These are phyloP conservation scores for Clavispora santaluciae DNA, from an alignment of 805 yeast genomes.

Conservation along the genomic window DNA sequence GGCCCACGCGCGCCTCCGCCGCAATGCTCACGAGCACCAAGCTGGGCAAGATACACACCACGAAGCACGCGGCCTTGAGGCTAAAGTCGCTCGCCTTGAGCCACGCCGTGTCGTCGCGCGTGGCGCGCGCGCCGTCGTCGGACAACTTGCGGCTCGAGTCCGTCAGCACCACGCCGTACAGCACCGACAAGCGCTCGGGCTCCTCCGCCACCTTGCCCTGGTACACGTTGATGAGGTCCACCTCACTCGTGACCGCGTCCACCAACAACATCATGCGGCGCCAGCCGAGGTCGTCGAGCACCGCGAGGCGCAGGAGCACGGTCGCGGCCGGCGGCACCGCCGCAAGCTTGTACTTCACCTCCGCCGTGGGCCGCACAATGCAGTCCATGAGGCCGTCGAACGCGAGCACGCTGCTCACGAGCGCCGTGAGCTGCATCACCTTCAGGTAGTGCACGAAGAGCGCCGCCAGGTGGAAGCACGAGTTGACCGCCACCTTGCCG, in stretches of 20 bases:
- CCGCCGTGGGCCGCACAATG: not conserved
- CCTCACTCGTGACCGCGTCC: constrained; percentile 14
- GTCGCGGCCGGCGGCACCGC: too few species aligned
- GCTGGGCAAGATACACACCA: constrained; percentile 16
- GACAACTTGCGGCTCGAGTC: not conserved
- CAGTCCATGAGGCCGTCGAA: constrained; percentile 30
- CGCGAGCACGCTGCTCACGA: constrained; percentile 28
- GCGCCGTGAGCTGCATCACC: constrained; percentile 14
- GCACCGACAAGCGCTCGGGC: constrained; percentile 1
- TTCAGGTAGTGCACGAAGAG: constrained; percentile 26
- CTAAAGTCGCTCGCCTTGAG: constrained; percentile 16
- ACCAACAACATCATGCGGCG: constrained; percentile 26
- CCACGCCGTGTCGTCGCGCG: constrained; percentile 14
- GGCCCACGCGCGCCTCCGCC: not conserved
- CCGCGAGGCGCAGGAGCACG: constrained; percentile 7
- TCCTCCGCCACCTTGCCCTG: constrained; percentile 3
- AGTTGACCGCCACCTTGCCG: constrained; percentile 29
- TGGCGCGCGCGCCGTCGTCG: not conserved
- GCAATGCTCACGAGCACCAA: constrained; percentile 6
- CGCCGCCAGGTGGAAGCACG: constrained; percentile 27
- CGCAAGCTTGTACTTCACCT: not conserved
- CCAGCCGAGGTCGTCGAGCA: constrained; percentile 21
- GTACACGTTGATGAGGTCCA: constrained; percentile 22
- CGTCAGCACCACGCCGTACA: not conserved
- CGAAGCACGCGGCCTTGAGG: constrained; percentile 12